Base-by-base conservation (phyloP, 116 monocot species). In the Dioscorea cayenensis region DNA sequence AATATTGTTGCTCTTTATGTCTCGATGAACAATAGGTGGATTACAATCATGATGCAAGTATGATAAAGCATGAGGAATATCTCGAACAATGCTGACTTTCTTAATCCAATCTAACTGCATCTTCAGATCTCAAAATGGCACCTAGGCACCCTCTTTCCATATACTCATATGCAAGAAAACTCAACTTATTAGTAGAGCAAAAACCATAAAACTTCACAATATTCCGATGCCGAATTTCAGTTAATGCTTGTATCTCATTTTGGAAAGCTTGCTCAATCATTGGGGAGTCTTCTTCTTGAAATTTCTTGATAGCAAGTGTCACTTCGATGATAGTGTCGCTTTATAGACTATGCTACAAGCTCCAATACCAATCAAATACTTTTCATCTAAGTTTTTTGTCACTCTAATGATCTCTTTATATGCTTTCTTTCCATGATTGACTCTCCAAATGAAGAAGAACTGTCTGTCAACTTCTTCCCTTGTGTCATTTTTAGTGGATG, bases 141-240 rank as follows among this genome's bases (percentile, higher is more conserved):
- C 72, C 79, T 18, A 84, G 19, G 50, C 77, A 73, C 6, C 84
- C 25, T 50, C 36, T 68, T 5, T 80, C 77, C 61, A 77, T 66
- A 61, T 66, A 80, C 50, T 79, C 76, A 63, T 72, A 79, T 36
- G 72, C 69, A 4, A 84, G 36, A 58, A 75, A 77, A 65, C 65
- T 79, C 70, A 18, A 21, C 22, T 35, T 55, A 12, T 11, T 19
- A 36, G 18, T 69, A 14, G 67, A 76, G 12, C 79, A 84, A 72
- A 84, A 4, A 25, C 84, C 84, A 55, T 79, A 69, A 6, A 84
- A 69, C 48, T 67, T 84, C n/a, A 80, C 74, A 36, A 80, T 80
- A 67, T 77, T 77, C 25, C 80, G 35, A 61, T 84, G 84, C 4
- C 77, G 51, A 35, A 77, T 84, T 21, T 70, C 50, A 21, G 72